Conservation (phyloP, 2,329 filamentous ascomycete genomes). For the Helminthosporium solani region DNA sequence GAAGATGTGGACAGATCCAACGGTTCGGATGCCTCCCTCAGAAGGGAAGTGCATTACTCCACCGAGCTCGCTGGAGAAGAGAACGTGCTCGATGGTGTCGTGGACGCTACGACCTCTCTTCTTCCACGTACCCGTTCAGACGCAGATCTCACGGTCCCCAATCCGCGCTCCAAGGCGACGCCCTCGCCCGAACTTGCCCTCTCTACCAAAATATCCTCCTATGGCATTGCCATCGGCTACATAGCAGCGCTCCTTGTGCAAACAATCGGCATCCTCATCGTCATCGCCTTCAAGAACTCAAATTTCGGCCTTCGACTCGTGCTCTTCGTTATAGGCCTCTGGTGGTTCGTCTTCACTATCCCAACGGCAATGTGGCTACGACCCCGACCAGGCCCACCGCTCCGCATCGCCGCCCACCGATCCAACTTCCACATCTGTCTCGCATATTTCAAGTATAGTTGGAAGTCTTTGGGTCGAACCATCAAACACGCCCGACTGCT, state of each 20-base stretch:
- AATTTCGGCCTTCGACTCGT: slow-evolving; percentile 85
- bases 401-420: slow-evolving; percentile 34
- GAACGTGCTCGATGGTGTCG: slow-evolving; percentile 26
- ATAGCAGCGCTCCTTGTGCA: slow-evolving; percentile 83
- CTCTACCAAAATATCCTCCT: slow-evolving; percentile 87
- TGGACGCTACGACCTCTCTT: slow-evolving; percentile 41
- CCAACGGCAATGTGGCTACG: slow-evolving; percentile 86
- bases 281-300: slow-evolving; percentile 63
- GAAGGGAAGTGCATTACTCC: slow-evolving; percentile 27
- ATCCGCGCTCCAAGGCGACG: slow-evolving; percentile 28
- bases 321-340: slow-evolving; percentile 80
- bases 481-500: slow-evolving; percentile 71
- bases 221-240: slow-evolving; percentile 93
- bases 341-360: slow-evolving; percentile 92
- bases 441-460: slow-evolving; percentile 77
- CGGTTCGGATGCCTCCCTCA: slow-evolving; percentile 21
- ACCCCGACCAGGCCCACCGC: slow-evolving; percentile 81
- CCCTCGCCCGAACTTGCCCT: slow-evolving; percentile 71
- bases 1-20: slow-evolving; percentile 22
- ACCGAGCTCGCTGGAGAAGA: slow-evolving; percentile 29
- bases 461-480: slow-evolving; percentile 82
- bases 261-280: slow-evolving; percentile 73
- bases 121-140: slow-evolving; percentile 29
- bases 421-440: slow-evolving; percentile 55
- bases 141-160: slow-evolving; percentile 33